Conservation (phyloP, 768 basidiomycete genomes). For the Podaxis sp. region DNA sequence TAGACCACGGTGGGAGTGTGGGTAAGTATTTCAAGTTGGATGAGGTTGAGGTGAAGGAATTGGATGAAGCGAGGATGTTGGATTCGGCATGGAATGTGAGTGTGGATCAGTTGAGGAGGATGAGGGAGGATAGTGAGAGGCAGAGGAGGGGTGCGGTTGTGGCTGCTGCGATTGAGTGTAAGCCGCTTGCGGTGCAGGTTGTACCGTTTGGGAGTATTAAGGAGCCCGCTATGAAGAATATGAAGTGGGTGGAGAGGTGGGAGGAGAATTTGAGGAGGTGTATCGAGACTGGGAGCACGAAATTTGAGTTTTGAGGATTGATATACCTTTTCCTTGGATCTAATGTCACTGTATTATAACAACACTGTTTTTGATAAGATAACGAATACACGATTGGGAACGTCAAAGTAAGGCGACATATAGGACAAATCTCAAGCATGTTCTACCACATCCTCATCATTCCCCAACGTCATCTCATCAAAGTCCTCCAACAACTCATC, state of each 20-base stretch:
- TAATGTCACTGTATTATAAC: no score
- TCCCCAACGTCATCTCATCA: slow-evolving; percentile 82
- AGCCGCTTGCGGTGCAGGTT: slow-evolving; percentile 29
- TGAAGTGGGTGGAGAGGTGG: background rate
- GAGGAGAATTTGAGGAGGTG: background rate
- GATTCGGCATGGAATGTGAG: slow-evolving; percentile 26
- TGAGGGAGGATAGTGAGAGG: slow-evolving; percentile 27
- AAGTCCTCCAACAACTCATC: slow-evolving; percentile 90
- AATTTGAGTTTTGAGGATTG: background rate
- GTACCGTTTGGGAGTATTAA: slow-evolving; percentile 29
- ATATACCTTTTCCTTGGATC: background rate
- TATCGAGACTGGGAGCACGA: background rate
- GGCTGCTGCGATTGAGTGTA: slow-evolving; percentile 27
- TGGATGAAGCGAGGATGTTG: slow-evolving; percentile 21
- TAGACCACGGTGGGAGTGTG: slow-evolving; percentile 23
- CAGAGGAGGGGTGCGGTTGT: slow-evolving; percentile 24
- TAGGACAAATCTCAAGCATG: background rate
- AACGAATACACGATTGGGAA: background rate
- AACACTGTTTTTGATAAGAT: background rate
- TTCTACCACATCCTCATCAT: slow-evolving; percentile 22
- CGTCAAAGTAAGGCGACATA: background rate
- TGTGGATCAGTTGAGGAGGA: slow-evolving; percentile 18
- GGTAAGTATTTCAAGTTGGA: slow-evolving; percentile 29
- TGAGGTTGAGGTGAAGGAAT: slow-evolving; percentile 22
- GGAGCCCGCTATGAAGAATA: background rate